Conservation (phyloP, 31 red algal species). For the Porphyra umbilicalis region DNA sequence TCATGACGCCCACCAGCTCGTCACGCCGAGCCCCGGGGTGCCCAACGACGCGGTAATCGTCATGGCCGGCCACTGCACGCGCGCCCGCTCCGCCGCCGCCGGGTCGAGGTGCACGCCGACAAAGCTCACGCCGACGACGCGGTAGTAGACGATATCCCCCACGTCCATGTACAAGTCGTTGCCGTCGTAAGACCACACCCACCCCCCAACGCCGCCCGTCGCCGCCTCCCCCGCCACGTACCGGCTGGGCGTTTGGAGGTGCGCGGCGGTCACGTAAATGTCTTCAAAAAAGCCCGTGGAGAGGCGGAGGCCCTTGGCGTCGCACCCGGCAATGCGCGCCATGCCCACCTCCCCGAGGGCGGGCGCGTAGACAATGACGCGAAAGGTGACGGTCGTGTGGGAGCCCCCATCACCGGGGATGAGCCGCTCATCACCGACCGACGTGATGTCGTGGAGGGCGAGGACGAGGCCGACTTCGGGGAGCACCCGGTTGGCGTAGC, state of each 20-base stretch:
- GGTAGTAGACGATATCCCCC: neutral
- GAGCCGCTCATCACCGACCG: slow-evolving; percentile 39
- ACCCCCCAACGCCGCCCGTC: neutral
- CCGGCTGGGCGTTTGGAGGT: slow-evolving; percentile 26
- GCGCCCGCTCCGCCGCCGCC: neutral
- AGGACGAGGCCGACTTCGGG: slow-evolving; percentile 38
- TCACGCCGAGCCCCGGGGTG: neutral
- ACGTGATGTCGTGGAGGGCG: slow-evolving; percentile 35
- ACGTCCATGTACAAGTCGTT: slow-evolving; percentile 1
- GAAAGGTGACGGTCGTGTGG: slow-evolving; percentile 36
- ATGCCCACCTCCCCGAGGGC: slow-evolving; percentile 54
- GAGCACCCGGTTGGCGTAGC: slow-evolving; percentile 41
- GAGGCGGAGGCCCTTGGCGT: slow-evolving; percentile 24
- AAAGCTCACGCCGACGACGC: neutral
- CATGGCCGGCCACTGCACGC: neutral
- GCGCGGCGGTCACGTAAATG: slow-evolving; percentile 21
- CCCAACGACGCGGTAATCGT: neutral
- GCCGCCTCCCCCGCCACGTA: slow-evolving; percentile 39
- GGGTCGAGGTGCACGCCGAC: neutral
- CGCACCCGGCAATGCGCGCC: slow-evolving; percentile 19
- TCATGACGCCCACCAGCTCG: neutral
- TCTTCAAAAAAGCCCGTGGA: slow-evolving; percentile 53
- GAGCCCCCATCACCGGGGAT: slow-evolving; percentile 24
- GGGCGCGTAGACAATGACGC: slow-evolving; percentile 56
- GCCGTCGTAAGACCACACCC: slow-evolving; percentile 6